A percentile compares a stretch with the other conserved stretches of the same genome.
Evolutionary conservation across 495 filamentous ascomycete species (phyloP).

Genomic region (Beverwykella pulmonaria): DNA sequence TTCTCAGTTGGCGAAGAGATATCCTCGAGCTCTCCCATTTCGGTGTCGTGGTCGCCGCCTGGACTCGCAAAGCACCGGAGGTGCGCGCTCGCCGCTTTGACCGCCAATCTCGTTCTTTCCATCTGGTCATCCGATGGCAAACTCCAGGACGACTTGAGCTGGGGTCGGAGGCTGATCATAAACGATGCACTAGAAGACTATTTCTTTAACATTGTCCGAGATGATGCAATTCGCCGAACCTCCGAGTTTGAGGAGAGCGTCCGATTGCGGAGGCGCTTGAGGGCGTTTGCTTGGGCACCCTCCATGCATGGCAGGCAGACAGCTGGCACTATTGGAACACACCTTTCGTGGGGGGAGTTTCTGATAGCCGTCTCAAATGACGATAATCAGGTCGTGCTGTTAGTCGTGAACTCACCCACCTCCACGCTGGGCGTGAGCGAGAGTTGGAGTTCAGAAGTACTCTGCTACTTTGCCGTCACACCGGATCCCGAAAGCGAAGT

Average conservation of each 20-base stretch:
- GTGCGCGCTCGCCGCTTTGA: conserved; percentile 61
- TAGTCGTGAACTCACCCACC: conserved; percentile 41
- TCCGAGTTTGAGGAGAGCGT: conserved; percentile 1
- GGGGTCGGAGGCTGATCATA: conserved; percentile 45
- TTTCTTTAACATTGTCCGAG: not conserved
- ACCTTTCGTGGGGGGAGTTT: conserved; percentile 38
- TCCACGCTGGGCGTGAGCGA: conserved; percentile 21
- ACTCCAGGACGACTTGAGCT: conserved; percentile 32
- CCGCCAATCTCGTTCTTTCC: conserved; percentile 55
- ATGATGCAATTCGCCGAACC: not conserved
- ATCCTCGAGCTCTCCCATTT: conserved; percentile 56
- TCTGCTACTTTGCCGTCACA: conserved; percentile 18
- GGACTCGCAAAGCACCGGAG: conserved; percentile 62
- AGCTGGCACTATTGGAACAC: conserved; percentile 20
- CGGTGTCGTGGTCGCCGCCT: conserved; percentile 63
- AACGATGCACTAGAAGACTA: conserved; percentile 38
- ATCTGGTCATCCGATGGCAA: conserved; percentile 36
- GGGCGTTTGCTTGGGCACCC: conserved; percentile 42
- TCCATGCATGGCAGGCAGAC: not conserved
- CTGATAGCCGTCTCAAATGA: conserved; percentile 52
- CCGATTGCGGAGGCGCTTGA: conserved; percentile 37
- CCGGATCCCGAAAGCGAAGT: not conserved
- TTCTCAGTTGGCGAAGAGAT: conserved; percentile 69
- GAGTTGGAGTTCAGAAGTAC: conserved; percentile 26
- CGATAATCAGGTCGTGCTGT: conserved; percentile 47